These are phyloP conservation scores for Echinosophora koreensis DNA, from an alignment of 306 rosid species.

Conservation along the genomic window DNA sequence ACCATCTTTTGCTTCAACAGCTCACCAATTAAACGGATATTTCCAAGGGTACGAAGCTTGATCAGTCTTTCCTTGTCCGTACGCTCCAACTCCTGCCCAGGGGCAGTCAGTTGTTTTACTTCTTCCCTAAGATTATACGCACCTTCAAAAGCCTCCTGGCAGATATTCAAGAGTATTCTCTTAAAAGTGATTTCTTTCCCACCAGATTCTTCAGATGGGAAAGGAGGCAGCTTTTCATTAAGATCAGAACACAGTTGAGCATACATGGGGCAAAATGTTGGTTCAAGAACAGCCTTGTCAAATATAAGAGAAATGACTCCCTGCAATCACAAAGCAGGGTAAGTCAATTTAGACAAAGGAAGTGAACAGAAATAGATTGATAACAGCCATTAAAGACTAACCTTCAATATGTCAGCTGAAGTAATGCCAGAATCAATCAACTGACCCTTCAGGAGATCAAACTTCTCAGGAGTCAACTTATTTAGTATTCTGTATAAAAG, in stretches of 20 bases:
- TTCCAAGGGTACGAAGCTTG: slow-evolving; percentile 88
- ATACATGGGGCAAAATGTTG: slow-evolving; percentile 96
- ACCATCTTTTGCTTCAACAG: slow-evolving; percentile 95
- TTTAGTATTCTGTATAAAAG: slow-evolving; percentile 67
- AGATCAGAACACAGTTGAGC: slow-evolving; percentile 81
- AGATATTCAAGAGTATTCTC: slow-evolving; percentile 78
- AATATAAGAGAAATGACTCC: slow-evolving; percentile 77
- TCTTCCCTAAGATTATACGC: slow-evolving; percentile 74
- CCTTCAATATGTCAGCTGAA: slow-evolving; percentile 88
- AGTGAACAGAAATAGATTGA: slow-evolving; percentile 8
- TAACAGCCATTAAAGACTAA: slow-evolving; percentile 29
- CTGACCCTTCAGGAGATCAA: slow-evolving; percentile 88
- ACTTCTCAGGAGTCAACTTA: slow-evolving; percentile 88
- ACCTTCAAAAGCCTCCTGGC: slow-evolving; percentile 97
- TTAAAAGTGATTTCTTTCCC: slow-evolving; percentile 83
- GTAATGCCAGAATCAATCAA: slow-evolving; percentile 82
- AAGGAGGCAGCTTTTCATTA: slow-evolving; percentile 72
- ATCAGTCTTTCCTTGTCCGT: slow-evolving; percentile 73
- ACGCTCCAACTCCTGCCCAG: slow-evolving; percentile 81
- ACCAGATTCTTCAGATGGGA: slow-evolving; percentile 82
- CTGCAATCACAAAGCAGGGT: slow-evolving; percentile 58
- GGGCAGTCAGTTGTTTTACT: slow-evolving; percentile 70
- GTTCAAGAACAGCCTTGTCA: slow-evolving; percentile 91
- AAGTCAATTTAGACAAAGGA: slow-evolving; percentile 25
- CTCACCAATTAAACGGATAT: slow-evolving; percentile 88